These are phyloP conservation scores for Mimosa bimucronata DNA, from an alignment of 306 rosid genomes.

Conservation along the genomic window DNA sequence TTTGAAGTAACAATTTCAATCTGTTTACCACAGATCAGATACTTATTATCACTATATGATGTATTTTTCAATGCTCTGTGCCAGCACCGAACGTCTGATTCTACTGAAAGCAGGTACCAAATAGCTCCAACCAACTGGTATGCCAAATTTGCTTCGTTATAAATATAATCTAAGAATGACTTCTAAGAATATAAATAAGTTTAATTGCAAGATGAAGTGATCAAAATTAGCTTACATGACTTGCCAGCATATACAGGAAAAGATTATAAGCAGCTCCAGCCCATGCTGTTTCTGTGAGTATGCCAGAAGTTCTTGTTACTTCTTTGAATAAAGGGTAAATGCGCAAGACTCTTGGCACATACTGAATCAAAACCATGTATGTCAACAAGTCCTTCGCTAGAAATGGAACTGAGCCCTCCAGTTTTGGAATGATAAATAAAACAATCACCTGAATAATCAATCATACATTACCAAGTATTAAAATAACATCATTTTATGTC, in stretches of 20 bases:
- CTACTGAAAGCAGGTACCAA: conserved; percentile 81
- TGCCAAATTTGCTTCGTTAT: conserved; percentile 19
- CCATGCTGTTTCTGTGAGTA: conserved; percentile 89
- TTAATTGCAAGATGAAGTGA: not conserved
- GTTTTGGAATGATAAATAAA: conserved; percentile 38
- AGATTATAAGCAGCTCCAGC: conserved; percentile 91
- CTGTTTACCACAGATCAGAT: conserved; percentile 37
- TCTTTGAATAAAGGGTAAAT: conserved; percentile 64
- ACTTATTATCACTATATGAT: not conserved
- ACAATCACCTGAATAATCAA: conserved; percentile 54
- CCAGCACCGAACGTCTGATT: conserved; percentile 73
- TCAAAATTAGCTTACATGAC: conserved; percentile 69
- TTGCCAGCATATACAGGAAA: conserved; percentile 78
- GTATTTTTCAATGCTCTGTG: not conserved
- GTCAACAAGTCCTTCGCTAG: conserved; percentile 55
- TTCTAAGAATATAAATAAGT: not conserved
- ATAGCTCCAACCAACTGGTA: conserved; percentile 81
- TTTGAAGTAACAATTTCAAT: rapidly evolving
- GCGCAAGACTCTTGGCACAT: conserved; percentile 68
- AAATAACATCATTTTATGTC: conserved; percentile 10
- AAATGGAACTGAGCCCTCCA: conserved; percentile 34
- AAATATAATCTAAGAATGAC: conserved; percentile 19
- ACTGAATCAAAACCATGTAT: conserved; percentile 54
- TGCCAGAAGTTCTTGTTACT: conserved; percentile 79
- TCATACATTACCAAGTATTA: conserved; percentile 27